Evolutionary conservation across 768 basidiomycete genomes (phyloP).

Genomic region (Fomitopsis serialis): DNA sequence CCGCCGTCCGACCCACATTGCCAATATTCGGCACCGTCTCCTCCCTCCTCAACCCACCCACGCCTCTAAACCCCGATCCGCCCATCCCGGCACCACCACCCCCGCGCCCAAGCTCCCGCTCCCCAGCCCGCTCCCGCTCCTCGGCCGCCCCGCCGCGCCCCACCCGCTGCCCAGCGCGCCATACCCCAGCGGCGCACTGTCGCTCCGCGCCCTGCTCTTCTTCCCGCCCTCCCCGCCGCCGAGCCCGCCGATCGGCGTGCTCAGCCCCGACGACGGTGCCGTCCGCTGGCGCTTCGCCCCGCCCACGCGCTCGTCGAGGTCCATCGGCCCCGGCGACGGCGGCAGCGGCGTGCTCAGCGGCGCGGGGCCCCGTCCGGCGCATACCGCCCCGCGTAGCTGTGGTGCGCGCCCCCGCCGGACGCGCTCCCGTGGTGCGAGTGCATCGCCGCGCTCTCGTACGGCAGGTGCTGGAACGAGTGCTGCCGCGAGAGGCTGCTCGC

Average conservation of each 20-base stretch:
- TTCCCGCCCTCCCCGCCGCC: conserved; percentile 10
- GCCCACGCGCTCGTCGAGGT: conserved; percentile 17
- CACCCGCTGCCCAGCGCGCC: conserved; percentile 26
- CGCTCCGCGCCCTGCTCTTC: conserved; percentile 52
- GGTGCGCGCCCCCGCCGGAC: conserved; percentile 8
- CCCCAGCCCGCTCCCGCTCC: conserved; percentile 32
- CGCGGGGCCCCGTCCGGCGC: conserved; percentile 24
- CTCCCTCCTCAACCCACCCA: conserved; percentile 10
- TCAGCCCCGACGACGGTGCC: conserved; percentile 5
- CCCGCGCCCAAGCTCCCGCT: conserved; percentile 5
- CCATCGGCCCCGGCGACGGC: conserved; percentile 29
- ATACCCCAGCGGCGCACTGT: conserved; percentile 64
- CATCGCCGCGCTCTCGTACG: conserved; percentile 19
- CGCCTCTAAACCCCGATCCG: neutral
- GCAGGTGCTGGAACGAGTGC: conserved; percentile 54
- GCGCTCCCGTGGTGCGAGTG: conserved; percentile 7
- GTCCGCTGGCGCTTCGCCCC: conserved; percentile 52
- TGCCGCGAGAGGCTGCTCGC: conserved; percentile 45
- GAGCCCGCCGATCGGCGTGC: conserved; percentile 3
- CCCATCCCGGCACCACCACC: neutral
- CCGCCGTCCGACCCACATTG: conserved; percentile 14
- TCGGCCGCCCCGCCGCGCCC: conserved; percentile 27
- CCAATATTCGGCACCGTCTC: conserved; percentile 20
- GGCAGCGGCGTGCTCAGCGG: conserved; percentile 23
- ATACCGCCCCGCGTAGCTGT: conserved; percentile 20